Conservation (phyloP, 1,284 basidiomycete species). For the Ceratobasidium sp. region DNA sequence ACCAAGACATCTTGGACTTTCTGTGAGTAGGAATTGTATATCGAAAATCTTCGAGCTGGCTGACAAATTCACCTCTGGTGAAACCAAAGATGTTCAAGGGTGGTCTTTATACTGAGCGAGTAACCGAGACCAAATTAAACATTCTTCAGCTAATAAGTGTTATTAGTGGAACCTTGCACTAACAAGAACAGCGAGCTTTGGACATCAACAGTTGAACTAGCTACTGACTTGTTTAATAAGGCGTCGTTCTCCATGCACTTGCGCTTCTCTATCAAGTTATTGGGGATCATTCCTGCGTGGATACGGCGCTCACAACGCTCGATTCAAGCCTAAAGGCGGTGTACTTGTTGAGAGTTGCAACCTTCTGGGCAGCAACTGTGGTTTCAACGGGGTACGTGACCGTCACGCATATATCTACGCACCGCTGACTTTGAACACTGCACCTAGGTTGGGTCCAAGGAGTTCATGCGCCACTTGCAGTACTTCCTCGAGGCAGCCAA, state of each 20-base stretch:
- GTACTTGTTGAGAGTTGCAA: conserved; percentile 18
- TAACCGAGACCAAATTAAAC: neutral
- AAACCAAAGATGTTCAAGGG: conserved; percentile 3
- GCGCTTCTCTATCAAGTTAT: conserved; percentile 19
- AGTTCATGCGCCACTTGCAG: conserved; percentile 21
- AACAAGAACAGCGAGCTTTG: conserved; percentile 30
- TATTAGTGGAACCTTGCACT: conserved; percentile 22
- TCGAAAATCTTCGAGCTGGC: neutral
- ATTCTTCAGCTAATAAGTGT: neutral
- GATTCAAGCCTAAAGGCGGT: conserved; percentile 17
- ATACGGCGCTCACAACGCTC: conserved; percentile 9
- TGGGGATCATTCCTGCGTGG: conserved; percentile 15
- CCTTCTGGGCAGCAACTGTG: conserved; percentile 15
- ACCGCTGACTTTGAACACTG: neutral
- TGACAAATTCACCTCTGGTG: neutral
- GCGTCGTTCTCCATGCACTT: conserved; percentile 19
- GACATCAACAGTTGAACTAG: neutral
- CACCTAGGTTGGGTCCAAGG: conserved; percentile 21
- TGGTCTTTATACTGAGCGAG: conserved; percentile 21
- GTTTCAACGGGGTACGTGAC: conserved; percentile 11
- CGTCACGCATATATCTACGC: neutral
- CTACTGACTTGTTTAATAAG: neutral
- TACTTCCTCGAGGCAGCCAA: conserved; percentile 26
- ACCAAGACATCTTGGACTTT: conserved; percentile 52
- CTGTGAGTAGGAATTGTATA: conserved; percentile 3